A percentile compares a stretch with the other conserved stretches of the same genome.
Evolutionary conservation across 768 basidiomycete species (phyloP).

Genomic region (Tulasnella sp.): DNA sequence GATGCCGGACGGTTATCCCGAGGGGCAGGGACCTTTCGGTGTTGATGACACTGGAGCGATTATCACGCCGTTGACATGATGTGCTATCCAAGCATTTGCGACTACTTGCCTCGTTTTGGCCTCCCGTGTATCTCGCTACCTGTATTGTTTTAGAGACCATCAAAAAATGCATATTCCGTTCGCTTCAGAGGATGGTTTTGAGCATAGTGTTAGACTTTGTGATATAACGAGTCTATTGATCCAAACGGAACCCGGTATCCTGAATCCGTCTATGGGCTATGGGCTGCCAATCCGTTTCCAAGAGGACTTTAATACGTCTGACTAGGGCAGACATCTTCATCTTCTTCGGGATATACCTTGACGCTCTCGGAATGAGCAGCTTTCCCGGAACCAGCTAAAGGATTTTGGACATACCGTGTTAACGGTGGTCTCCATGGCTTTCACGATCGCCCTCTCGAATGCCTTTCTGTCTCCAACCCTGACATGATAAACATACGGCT

Average conservation of each 20-base stretch:
- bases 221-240: neutral
- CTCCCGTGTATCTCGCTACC: constrained; percentile 9
- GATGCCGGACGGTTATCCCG: constrained; percentile 11
- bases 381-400: neutral
- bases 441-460: constrained; percentile 8
- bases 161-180: neutral
- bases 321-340: neutral
- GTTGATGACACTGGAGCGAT: constrained; percentile 27
- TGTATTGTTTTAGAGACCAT: constrained; percentile 1
- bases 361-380: neutral
- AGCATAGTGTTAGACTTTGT: neutral
- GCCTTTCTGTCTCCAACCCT: constrained; percentile 5
- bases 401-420: neutral
- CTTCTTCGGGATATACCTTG: constrained; percentile 12
- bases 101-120: neutral
- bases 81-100: neutral
- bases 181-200: neutral
- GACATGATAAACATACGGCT: constrained; percentile 25
- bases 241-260: neutral
- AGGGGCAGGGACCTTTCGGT: constrained; percentile 27
- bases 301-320: neutral
- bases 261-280: neutral
- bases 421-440: constrained; percentile 22
- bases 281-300: constrained; percentile 23
- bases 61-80: constrained; percentile 26